Conservation (phyloP, 768 basidiomycete species). For the Kwoniella pini region DNA sequence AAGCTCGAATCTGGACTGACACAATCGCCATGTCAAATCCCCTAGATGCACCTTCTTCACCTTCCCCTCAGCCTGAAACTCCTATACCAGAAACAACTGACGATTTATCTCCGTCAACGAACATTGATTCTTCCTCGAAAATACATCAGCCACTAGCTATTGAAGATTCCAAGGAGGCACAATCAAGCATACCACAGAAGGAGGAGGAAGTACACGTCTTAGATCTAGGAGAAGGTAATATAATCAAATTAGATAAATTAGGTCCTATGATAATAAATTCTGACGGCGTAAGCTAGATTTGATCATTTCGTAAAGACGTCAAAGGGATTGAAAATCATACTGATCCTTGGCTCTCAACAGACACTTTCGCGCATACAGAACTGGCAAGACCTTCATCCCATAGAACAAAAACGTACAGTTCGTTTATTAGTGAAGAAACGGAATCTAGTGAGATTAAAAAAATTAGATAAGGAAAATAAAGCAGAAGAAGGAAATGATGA, state of each 20-base stretch:
- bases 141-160: slow-evolving; percentile 18
- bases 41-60: slow-evolving; percentile 18
- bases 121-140: not conserved
- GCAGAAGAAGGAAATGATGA: slow-evolving; percentile 10
- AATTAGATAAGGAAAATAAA: slow-evolving; percentile 34
- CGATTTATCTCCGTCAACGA: not conserved
- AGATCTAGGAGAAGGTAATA: slow-evolving; percentile 46
- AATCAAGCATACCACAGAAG: not conserved
- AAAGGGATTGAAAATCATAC: not conserved
- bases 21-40: slow-evolving; percentile 29
- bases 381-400: slow-evolving; percentile 64
- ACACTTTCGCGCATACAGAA: slow-evolving; percentile 68
- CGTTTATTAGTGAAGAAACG: slow-evolving; percentile 59
- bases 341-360: slow-evolving; percentile 51
- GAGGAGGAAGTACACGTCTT: slow-evolving; percentile 30
- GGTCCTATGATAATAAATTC: slow-evolving; percentile 71
- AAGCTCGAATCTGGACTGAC: too few species aligned
- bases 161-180: slow-evolving; percentile 12
- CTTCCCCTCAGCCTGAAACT: slow-evolving; percentile 4
- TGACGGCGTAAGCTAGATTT: slow-evolving; percentile 61
- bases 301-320: too few species aligned
- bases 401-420: slow-evolving; percentile 64
- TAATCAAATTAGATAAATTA: slow-evolving; percentile 63
- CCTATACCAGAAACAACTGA: slow-evolving; percentile 11
- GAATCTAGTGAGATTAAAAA: slow-evolving; percentile 48